Base-by-base conservation (phyloP, 805 yeast species). In the Saccharomycopsis microspora region DNA sequence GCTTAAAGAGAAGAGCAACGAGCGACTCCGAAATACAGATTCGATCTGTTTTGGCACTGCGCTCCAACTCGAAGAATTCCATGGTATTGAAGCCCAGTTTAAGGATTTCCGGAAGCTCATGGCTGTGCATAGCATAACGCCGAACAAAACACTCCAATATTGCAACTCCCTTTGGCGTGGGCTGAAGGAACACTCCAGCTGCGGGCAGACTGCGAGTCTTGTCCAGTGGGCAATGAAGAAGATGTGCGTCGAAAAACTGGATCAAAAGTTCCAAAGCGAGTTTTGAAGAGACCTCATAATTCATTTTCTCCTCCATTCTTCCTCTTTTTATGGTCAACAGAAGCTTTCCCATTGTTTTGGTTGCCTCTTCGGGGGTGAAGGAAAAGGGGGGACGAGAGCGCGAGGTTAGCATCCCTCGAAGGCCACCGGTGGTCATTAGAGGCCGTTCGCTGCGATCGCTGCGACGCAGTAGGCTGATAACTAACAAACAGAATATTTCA, bases 131-230 rank as follows among this genome's bases (percentile, higher is more conserved):
- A 0, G 88, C 94, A 42, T 71, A 61, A 39, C 67, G 73, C 44
- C 69, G 66, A 52, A 82, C 78, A 59, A 80, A 86, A 11, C 69
- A 66, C 44, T 76, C 77, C 2, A 89, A 62, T 0, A 86, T 58
- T 0, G 87, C 80, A 5, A 87, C 78, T 1, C 97, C 97, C 58
- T 90, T 90, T 0, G 97, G 88, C 0, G 96, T 86, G 3, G 96
- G 95, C 59, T 90, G 97, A 32, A 86, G 58, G 2, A 67, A 51
- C 0, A 69, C 65, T 3, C 63, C 66, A 0, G 57, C 63, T 44
- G 71, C 72, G 4, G 80, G 70, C 39, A 60, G 64, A 9, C 59
- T 54, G 40, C 83, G 60, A 0, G 95, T 86, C 56, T 90, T 66
- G 53, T 83, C 88, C 3, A 76, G 74, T 0, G 95, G 95, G 9